A percentile compares a stretch with the other conserved stretches of the same genome.
Evolutionary conservation across 78 protist species (phyloP).

Genomic region (Diacronema lutheri): DNA sequence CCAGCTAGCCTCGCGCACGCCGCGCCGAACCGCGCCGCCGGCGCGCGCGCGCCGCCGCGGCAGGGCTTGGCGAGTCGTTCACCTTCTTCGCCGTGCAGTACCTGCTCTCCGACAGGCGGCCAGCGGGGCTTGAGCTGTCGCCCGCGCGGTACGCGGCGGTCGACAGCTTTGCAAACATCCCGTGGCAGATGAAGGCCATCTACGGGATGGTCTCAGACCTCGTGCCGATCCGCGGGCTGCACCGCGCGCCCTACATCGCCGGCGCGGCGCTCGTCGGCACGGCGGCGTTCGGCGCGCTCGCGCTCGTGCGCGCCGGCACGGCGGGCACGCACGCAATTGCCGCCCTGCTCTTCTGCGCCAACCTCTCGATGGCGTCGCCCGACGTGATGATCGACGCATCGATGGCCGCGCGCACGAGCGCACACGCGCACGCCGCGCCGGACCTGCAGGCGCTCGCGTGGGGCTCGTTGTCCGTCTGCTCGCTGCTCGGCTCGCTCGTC

Average conservation of each 20-base stretch:
- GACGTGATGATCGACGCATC: constrained; percentile 18
- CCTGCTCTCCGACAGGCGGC: no score
- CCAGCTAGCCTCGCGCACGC: no score
- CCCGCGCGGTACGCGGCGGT: neutral
- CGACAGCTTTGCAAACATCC: neutral
- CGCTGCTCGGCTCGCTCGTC: no score
- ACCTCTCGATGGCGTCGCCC: neutral
- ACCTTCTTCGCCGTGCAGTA: no score
- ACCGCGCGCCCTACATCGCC: neutral
- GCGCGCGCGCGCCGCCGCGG: no score
- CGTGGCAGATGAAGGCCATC: constrained; percentile 4
- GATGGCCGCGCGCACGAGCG: neutral
- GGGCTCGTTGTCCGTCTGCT: neutral
- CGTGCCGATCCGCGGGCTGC: neutral
- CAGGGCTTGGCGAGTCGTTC: no score
- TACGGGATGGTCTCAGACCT: neutral
- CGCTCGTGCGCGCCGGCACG: neutral
- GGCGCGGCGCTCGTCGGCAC: neutral
- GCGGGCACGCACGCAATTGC: no score
- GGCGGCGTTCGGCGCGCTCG: neutral
- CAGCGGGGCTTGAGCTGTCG: neutral
- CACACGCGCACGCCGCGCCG: neutral
- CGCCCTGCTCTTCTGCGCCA: neutral
- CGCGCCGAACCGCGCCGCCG: no score
- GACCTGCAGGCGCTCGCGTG: neutral